A percentile compares a stretch with the other conserved stretches of the same genome.
phyloP scores from a whole-genome alignment of 2,329 filamentous ascomycete species.

The Colletotrichum cereale region DNA sequence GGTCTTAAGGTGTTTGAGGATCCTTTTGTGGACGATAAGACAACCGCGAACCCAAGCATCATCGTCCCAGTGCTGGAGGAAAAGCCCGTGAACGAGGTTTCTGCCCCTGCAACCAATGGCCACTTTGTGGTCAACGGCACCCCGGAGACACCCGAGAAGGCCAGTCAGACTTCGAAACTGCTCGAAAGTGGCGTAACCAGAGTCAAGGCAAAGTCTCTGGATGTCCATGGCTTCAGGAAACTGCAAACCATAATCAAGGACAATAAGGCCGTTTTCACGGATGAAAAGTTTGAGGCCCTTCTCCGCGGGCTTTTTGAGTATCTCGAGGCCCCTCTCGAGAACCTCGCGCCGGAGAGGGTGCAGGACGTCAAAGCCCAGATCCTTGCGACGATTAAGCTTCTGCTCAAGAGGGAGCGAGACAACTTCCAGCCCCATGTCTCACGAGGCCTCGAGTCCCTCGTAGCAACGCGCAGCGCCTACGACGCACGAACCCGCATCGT shows the following conservation, averaged over 20 bases:
- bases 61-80: constrained; percentile 68
- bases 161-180: constrained; percentile 70
- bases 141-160: constrained; percentile 62
- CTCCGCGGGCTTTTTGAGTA: constrained; percentile 78
- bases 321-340: constrained; percentile 71
- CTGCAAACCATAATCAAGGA: constrained; percentile 81
- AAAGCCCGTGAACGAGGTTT: constrained; percentile 70
- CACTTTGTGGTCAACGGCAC: constrained; percentile 37
- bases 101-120: constrained; percentile 43
- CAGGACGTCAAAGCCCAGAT: constrained; percentile 82
- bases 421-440: constrained; percentile 77
- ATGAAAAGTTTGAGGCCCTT: constrained; percentile 77
- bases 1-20: constrained; percentile 72
- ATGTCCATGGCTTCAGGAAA: constrained; percentile 84
- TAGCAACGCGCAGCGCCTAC: constrained; percentile 74
- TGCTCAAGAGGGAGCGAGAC: constrained; percentile 76
- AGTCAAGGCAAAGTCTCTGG: constrained; percentile 78
- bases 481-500: constrained; percentile 79
- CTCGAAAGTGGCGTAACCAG: constrained; percentile 81
- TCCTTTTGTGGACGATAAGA: constrained; percentile 65
- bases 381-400: constrained; percentile 78
- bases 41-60: constrained; percentile 60
- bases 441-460: constrained; percentile 74
- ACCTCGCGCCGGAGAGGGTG: constrained; percentile 71
- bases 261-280: constrained; percentile 71